These are phyloP conservation scores for Cinnamomum micranthum DNA, from an alignment of 164 flowering plant species.

Conservation along the genomic window DNA sequence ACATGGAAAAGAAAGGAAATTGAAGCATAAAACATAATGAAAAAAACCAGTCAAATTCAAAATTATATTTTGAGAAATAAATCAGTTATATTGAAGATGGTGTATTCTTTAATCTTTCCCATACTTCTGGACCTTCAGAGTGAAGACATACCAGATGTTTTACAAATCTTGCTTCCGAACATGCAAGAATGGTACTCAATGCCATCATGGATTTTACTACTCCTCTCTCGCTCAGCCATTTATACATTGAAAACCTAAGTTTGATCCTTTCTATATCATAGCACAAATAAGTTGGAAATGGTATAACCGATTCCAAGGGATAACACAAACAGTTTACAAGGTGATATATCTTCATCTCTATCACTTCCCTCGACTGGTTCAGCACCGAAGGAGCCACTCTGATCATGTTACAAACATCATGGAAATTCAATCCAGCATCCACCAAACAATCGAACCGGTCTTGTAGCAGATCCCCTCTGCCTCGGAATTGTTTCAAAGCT, in stretches of 20 bases:
- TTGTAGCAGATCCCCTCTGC: slow-evolving; percentile 56
- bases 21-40: too few species aligned
- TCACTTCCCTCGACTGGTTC: slow-evolving; percentile 37
- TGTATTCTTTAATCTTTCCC: slow-evolving; percentile 44
- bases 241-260: slow-evolving; percentile 52
- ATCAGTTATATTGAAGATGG: slow-evolving; percentile 19
- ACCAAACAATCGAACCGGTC: slow-evolving; percentile 70
- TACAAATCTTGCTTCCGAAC: slow-evolving; percentile 42
- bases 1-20: too few species aligned
- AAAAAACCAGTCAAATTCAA: too few species aligned
- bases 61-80: neutral
- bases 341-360: slow-evolving; percentile 47
- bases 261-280: slow-evolving; percentile 43
- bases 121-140: slow-evolving; percentile 55
- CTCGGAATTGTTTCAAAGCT: slow-evolving; percentile 53
- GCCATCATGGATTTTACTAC: slow-evolving; percentile 28
- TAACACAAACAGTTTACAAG: slow-evolving; percentile 49
- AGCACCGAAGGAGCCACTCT: slow-evolving; percentile 53
- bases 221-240: slow-evolving; percentile 58
- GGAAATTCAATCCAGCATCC: slow-evolving; percentile 44
- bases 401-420: slow-evolving; percentile 47
- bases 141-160: slow-evolving; percentile 42
- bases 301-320: slow-evolving; percentile 41
- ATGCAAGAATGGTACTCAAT: slow-evolving; percentile 47
- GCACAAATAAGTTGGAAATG: slow-evolving; percentile 44